These are phyloP conservation scores for Lumnitzera littorea DNA, from an alignment of 345 rosid species.

Conservation along the genomic window DNA sequence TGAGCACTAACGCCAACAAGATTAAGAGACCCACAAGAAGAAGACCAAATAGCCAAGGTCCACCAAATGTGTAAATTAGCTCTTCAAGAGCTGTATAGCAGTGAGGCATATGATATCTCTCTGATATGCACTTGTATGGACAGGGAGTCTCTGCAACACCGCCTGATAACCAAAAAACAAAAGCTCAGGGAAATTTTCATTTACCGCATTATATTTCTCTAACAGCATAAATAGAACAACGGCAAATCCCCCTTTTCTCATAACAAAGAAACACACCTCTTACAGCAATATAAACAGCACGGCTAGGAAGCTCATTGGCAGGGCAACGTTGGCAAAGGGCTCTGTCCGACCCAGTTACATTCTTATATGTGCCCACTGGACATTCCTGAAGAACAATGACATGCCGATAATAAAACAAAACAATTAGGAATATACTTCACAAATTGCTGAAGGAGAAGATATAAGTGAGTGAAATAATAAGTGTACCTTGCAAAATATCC, in stretches of 20 bases:
- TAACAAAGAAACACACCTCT: slow-evolving; percentile 50
- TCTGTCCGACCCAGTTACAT: slow-evolving; percentile 72
- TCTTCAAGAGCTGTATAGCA: slow-evolving; percentile 98
- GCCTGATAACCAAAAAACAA: slow-evolving; percentile 36
- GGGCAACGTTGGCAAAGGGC: slow-evolving; percentile 83
- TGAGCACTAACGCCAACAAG: slow-evolving; percentile 89
- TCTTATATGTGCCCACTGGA: slow-evolving; percentile 88
- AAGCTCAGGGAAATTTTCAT: neutral
- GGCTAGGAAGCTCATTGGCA: slow-evolving; percentile 69
- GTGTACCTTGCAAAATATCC: slow-evolving; percentile 77
- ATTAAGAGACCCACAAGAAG: slow-evolving; percentile 79
- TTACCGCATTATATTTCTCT: neutral
- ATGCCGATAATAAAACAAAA: neutral
- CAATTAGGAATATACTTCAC: neutral
- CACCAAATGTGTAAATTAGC: slow-evolving; percentile 95
- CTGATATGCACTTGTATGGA: slow-evolving; percentile 82
- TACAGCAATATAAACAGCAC: slow-evolving; percentile 63
- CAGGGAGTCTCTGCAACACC: slow-evolving; percentile 88
- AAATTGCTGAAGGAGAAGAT: neutral
- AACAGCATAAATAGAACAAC: neutral
- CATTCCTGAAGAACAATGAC: slow-evolving; percentile 60
- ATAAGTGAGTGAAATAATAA: neutral
- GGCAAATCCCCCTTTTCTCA: neutral
- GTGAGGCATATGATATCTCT: slow-evolving; percentile 93
- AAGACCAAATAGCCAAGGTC: slow-evolving; percentile 94